phyloP scores from a whole-genome alignment of 768 basidiomycete species.

The Russula dissimulans region DNA sequence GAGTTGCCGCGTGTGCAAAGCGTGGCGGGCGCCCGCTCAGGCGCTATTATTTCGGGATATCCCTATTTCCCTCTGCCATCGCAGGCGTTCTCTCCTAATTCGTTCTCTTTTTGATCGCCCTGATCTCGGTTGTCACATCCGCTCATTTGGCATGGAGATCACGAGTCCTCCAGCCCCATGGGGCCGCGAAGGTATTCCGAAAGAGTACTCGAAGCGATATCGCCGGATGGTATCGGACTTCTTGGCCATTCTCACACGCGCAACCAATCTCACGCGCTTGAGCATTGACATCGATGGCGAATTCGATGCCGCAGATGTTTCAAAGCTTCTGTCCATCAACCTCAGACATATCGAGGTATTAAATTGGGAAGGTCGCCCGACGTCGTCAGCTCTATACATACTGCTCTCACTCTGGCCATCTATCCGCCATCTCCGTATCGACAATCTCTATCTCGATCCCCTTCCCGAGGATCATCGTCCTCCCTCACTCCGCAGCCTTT shows the following conservation, averaged over 20 bases:
- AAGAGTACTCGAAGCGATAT: background rate
- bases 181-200: background rate
- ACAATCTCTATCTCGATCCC: conserved; percentile 3
- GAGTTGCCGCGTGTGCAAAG: conserved; percentile 12
- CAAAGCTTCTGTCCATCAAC: conserved; percentile 1
- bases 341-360: conserved; percentile 8
- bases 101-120: conserved; percentile 2
- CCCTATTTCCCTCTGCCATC: conserved; percentile 12
- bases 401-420: conserved; percentile 11
- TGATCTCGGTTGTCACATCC: conserved; percentile 9
- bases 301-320: background rate
- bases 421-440: conserved; percentile 12
- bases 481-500: conserved; percentile 1
- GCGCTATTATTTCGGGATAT: conserved; percentile 8
- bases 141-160: conserved; percentile 14
- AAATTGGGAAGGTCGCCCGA: conserved; percentile 16
- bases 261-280: conserved; percentile 10
- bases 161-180: conserved; percentile 3
- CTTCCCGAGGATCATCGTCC: conserved; percentile 5
- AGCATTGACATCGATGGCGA: conserved; percentile 14
- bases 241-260: conserved; percentile 3
- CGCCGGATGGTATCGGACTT: conserved; percentile 4
- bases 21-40: conserved; percentile 7
- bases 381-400: conserved; percentile 5
- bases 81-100: background rate